Evolutionary conservation across 768 basidiomycete genomes (phyloP).

Genomic region (Mycena indigotica): DNA sequence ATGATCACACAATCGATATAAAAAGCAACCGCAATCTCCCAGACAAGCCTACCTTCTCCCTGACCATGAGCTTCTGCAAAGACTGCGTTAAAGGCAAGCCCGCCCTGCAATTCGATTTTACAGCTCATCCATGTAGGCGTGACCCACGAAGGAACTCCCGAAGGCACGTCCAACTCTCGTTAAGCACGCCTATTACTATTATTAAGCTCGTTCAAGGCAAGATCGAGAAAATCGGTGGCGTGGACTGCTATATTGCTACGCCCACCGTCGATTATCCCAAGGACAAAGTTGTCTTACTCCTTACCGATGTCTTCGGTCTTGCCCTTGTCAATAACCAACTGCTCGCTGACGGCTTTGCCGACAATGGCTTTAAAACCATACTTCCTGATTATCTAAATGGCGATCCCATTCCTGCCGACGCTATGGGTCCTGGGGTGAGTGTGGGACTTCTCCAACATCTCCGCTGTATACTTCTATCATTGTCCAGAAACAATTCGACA

Average conservation of each 20-base stretch:
- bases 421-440: conserved; percentile 36
- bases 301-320: conserved; percentile 46
- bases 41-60: neutral
- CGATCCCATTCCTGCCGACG: conserved; percentile 42
- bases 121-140: conserved; percentile 34
- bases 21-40: neutral
- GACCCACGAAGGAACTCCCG: conserved; percentile 50
- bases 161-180: conserved; percentile 35
- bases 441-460: too few species aligned
- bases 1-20: neutral
- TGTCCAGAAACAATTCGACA: conserved; percentile 10
- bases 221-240: conserved; percentile 38
- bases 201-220: conserved; percentile 31
- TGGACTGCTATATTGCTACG: conserved; percentile 44
- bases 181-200: too few species aligned
- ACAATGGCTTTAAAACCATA: conserved; percentile 34
- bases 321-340: conserved; percentile 35
- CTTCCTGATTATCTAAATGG: conserved; percentile 45
- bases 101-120: neutral
- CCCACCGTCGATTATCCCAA: conserved; percentile 43
- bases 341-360: conserved; percentile 16
- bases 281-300: conserved; percentile 48
- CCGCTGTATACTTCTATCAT: too few species aligned
- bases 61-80: conserved; percentile 53
- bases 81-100: conserved; percentile 56